phyloP scores from a whole-genome alignment of 2,329 filamentous ascomycete species.

The Coleophoma crateriformis region DNA sequence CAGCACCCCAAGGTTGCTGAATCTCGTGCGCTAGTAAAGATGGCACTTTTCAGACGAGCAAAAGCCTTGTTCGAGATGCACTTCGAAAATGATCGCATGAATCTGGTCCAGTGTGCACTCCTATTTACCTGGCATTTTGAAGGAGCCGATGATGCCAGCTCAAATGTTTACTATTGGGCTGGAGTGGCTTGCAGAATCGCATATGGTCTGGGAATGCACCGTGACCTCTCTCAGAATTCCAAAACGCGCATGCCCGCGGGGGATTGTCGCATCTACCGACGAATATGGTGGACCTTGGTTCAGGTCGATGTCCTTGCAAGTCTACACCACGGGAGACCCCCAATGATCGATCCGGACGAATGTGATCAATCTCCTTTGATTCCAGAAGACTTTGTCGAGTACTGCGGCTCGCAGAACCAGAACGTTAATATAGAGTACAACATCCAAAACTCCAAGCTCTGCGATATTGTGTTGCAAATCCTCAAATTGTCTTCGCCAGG shows the following conservation, averaged over 20 bases:
- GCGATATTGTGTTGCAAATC: conserved; percentile 5
- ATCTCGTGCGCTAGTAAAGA: conserved; percentile 16
- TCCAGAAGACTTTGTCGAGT: conserved; percentile 7
- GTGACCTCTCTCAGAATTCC: conserved; percentile 6
- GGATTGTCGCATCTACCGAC: conserved; percentile 5
- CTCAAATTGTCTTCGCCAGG: conserved; percentile 7
- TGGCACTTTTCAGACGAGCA: conserved; percentile 20
- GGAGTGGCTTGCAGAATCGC: conserved; percentile 22
- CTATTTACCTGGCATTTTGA: conserved; percentile 23
- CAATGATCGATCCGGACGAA: conserved; percentile 8
- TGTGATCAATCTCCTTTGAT: conserved; percentile 5
- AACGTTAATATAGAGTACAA: conserved; percentile 6
- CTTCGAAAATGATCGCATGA: conserved; percentile 21
- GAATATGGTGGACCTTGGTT: conserved; percentile 9
- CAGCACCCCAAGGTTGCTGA: conserved; percentile 17
- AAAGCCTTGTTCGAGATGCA: conserved; percentile 21
- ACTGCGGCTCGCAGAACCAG: conserved; percentile 1
- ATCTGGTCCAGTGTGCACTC: conserved; percentile 22
- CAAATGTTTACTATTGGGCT: conserved; percentile 21
- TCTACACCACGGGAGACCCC: conserved; percentile 7
- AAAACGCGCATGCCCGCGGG: conserved; percentile 2
- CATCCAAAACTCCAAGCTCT: conserved; percentile 5
- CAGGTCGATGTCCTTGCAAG: conserved; percentile 4
- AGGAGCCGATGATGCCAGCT: conserved; percentile 14
- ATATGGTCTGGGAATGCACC: conserved; percentile 23